Evolutionary conservation across 108 stramenopile species (phyloP), one percentile per base, ranked within the genome.

Genomic region (Thalassiosira profunda): DNA sequence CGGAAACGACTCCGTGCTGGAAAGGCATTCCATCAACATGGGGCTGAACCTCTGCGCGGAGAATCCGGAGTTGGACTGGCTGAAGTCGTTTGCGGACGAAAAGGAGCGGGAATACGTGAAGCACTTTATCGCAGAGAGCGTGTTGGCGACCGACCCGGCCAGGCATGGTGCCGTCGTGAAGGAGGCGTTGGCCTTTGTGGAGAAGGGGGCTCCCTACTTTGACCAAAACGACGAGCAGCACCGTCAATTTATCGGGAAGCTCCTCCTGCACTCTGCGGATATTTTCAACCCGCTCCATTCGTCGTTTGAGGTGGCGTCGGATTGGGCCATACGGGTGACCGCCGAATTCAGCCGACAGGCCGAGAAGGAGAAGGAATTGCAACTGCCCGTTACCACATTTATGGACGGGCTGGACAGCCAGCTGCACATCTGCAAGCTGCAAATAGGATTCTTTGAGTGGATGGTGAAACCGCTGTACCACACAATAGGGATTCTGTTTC

Each of bases 401-500:
- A 84, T 87, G 83, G 65, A 67, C 10, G 79, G 71, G 0, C 63
- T 87, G 33, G 73, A 80, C 34, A 58, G 58, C 47, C 59, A 79
- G 41, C 42, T 48, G 36, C 48, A 43, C 6, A 41, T 76, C 35
- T 75, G 69, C 54, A 82, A 80, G 53, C 15, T 57, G 18, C 88
- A 89, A 37, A 69, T 84, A 2, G 67, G 77, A 34, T 89, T 89
- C 65, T 67, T 74, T 36, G 48, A 49, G 10, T 84, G 61, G 25
- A 81, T 85, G 66, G 81, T 84, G 33, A 38, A 42, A 40, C 88
- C 88, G 9, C 67, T 86, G 14, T 81, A 46, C 42, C 23, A 62
- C 36, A 55, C 46, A 15, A 11, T 66, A 9, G 63, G 52, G 7
- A 35, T 41, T 6, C 51, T 82, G 10, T 68, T 85, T 17, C 65